A percentile compares a stretch with the other conserved stretches of the same genome.
phyloP scores from a whole-genome alignment of 192 early-diverging fungal genomes.

The Coemansia sp. region DNA sequence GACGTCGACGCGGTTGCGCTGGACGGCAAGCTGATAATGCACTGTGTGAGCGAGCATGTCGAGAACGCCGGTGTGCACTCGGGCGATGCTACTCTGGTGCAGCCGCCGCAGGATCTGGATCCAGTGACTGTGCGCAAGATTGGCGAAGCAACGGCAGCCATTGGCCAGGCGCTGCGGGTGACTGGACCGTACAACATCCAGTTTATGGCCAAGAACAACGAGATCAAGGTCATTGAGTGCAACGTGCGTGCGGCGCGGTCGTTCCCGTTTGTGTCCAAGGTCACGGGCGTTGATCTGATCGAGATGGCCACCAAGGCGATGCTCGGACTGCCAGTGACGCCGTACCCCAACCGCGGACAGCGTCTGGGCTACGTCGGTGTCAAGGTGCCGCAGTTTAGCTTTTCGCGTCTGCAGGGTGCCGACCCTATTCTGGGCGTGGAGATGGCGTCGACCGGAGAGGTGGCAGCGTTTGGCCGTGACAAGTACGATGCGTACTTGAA shows the following conservation, averaged over 20 bases:
- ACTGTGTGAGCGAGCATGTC: constrained; percentile 96
- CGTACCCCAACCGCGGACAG: constrained; percentile 77
- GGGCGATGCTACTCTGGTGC: constrained; percentile 93
- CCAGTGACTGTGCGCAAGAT: constrained; percentile 92
- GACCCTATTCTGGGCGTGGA: constrained; percentile 98
- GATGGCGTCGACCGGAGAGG: constrained; percentile 99
- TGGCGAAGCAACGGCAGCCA: constrained; percentile 85
- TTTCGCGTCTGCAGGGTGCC: constrained; percentile 90
- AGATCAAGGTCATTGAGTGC: constrained; percentile 99
- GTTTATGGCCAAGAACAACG: constrained; percentile 99
- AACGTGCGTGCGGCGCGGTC: constrained; percentile 95
- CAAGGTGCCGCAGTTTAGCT: constrained; percentile 98
- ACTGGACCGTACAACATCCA: constrained; percentile 99
- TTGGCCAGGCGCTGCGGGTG: constrained; percentile 88
- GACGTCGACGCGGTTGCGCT: constrained; percentile 98
- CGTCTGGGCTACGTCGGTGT: constrained; percentile 82
- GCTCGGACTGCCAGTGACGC: constrained; percentile 73
- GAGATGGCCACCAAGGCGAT: constrained; percentile 97
- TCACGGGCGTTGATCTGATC: constrained; percentile 89
- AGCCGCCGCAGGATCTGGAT: constrained; percentile 94
- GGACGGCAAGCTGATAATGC: constrained; percentile 89
- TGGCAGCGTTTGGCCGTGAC: constrained; percentile 95
- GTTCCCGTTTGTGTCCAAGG: constrained; percentile 98
- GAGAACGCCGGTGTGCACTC: constrained; percentile 99
- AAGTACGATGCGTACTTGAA: constrained; percentile 99